Conservation (phyloP, 345 rosid species). For the Stellera chamaejasme region DNA sequence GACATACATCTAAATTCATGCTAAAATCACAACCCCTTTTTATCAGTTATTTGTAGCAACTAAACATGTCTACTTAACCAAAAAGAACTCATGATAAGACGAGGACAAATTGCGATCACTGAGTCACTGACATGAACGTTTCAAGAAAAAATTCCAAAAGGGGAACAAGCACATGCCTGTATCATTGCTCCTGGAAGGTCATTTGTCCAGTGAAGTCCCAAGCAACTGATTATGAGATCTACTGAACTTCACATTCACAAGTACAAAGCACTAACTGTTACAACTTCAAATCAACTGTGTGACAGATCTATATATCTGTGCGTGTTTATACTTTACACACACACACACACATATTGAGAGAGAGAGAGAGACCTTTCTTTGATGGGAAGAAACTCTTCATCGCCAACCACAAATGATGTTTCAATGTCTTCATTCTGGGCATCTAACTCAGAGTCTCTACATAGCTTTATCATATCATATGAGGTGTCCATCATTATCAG, state of each 20-base stretch:
- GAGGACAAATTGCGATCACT: no score
- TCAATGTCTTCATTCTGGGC: constrained; percentile 32
- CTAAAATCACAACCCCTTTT: no score
- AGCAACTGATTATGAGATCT: constrained; percentile 80
- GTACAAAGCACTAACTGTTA: constrained; percentile 18
- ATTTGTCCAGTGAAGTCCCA: constrained; percentile 99
- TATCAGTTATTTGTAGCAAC: no score
- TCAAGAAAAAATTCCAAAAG: neutral
- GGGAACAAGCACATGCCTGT: constrained; percentile 39
- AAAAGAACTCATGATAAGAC: no score
- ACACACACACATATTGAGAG: no score
- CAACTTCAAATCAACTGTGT: constrained; percentile 2
- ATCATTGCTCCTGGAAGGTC: constrained; percentile 99
- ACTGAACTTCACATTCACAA: constrained; percentile 55
- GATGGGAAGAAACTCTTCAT: constrained; percentile 87
- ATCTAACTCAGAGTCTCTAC: constrained; percentile 40
- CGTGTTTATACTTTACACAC: neutral
- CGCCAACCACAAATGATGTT: constrained; percentile 68
- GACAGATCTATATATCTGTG: neutral
- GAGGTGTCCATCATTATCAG: constrained; percentile 92
- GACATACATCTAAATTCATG: no score
- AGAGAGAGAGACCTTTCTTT: constrained; percentile 54
- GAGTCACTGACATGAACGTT: neutral
- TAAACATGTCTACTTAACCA: no score
- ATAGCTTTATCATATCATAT: constrained; percentile 67